phyloP scores from a whole-genome alignment of 192 early-diverging fungal genomes.

The Linnemannia exigua region DNA sequence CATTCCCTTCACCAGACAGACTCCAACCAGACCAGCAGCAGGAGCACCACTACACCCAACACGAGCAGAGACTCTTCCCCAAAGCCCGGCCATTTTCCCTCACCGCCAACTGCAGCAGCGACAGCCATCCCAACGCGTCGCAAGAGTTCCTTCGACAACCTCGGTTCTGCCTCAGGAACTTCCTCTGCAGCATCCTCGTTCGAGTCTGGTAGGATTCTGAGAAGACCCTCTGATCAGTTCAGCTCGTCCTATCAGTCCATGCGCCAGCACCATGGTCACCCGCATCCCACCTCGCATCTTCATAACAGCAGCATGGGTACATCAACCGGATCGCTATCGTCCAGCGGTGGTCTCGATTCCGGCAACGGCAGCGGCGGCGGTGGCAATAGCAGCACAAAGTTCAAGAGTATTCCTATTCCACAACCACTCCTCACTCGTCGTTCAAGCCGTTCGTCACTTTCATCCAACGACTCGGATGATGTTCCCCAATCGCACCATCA shows the following conservation, averaged over 20 bases:
- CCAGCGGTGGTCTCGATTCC: conserved; percentile 28
- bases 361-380: conserved; percentile 17
- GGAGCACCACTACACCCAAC: conserved; percentile 14
- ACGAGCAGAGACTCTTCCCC: conserved; percentile 50
- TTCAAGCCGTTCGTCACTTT: conserved; percentile 50
- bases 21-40: conserved; percentile 29
- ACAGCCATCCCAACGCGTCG: conserved; percentile 42
- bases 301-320: conserved; percentile 11
- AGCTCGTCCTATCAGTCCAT: conserved; percentile 44
- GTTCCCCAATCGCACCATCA: conserved; percentile 26
- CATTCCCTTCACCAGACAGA: conserved; percentile 52
- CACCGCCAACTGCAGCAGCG: conserved; percentile 32
- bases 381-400: conserved; percentile 36
- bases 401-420: conserved; percentile 56
- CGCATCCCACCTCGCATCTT: conserved; percentile 7
- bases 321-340: conserved; percentile 23
- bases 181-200: conserved; percentile 52
- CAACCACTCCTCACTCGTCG: conserved; percentile 53
- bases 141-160: conserved; percentile 51
- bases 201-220: conserved; percentile 40
- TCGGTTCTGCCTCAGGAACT: conserved; percentile 42
- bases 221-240: conserved; percentile 51
- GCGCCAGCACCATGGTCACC: conserved; percentile 21
- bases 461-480: conserved; percentile 55
- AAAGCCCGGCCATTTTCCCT: conserved; percentile 33